Evolutionary conservation across 345 rosid genomes (phyloP), one percentile per base, ranked within the genome.

Genomic region (Citrus medica): DNA sequence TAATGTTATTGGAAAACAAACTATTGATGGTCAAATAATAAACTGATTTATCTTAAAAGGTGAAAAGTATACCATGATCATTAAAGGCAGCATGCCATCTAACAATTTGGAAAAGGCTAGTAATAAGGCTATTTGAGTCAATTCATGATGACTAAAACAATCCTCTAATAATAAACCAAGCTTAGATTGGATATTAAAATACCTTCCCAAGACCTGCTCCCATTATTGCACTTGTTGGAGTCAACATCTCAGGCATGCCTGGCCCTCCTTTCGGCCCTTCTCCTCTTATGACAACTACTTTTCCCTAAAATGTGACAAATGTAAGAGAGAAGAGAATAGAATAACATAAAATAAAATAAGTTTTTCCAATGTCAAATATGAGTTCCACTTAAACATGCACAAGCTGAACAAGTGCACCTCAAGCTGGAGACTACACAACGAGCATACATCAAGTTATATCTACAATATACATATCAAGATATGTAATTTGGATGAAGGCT

Each of bases 201-300:
- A 95, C 99, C 99, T 96, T 96, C 65, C 99, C 99, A 76, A 96
- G 98, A 79, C 98, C 98, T 22, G 99, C 98, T 71, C 98, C 99
- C 98, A 92, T 96, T 63, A 96, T 96, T 46, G 93, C 99, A 89
- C 99, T 96, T 51, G 99, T 96, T 46, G 99, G 98, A 32, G 99
- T 91, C 86, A 96, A 87, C 99, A 94, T 96, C 86, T 96, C 99
- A 73, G 97, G 92, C 98, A 96, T 96, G 82, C 99, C 99, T 51
- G 98, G 99, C 62, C 99, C 99, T 37, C 99, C 99, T 79, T 92
- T 94, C 56, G 99, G 99, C 48, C 99, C 99, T 79, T 97, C 99
- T 83, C 90, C 98, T 88, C 97, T 92, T 51, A 93, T 97, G 67
- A 97, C 89, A 38, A 94, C 90, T 37, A 94, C 99, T 85, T 89